Percentiles rank a stretch among this genome's conserved stretches.
Conservation (phyloP, 78 protist species). For the Thecamonas trahens region DNA sequence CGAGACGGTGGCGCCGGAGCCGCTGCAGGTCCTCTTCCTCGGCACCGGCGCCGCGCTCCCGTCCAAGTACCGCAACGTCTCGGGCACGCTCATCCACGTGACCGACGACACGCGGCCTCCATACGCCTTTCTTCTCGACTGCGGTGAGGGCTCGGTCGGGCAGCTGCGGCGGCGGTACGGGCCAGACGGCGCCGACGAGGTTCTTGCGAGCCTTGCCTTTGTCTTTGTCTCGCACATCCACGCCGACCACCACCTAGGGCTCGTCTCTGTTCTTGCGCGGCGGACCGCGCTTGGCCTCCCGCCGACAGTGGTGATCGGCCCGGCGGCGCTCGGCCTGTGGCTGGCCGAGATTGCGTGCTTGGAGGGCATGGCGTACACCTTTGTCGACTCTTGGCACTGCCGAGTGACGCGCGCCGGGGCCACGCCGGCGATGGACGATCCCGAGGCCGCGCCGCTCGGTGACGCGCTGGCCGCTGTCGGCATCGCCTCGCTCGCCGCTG, state of each 20-base stretch:
- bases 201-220: background rate
- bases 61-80: constrained; percentile 77
- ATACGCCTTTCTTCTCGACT: constrained; percentile 60
- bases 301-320: constrained; percentile 18
- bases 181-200: constrained; percentile 1
- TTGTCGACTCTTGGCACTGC: background rate
- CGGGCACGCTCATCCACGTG: background rate
- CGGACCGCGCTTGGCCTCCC: background rate
- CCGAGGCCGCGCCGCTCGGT: background rate
- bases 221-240: constrained; percentile 92
- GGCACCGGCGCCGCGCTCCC: constrained; percentile 93
- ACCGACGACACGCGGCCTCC: background rate
- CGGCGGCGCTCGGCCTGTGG: constrained; percentile 28
- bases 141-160: constrained; percentile 89
- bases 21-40: constrained; percentile 48
- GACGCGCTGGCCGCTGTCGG: background rate
- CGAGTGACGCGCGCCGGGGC: background rate
- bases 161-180: constrained; percentile 74
- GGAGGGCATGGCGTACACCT: background rate
- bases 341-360: background rate
- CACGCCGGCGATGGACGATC: background rate
- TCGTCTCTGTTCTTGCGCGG: constrained; percentile 3
- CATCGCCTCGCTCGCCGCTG: background rate
- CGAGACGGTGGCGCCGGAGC: background rate
- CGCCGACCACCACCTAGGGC: constrained; percentile 97